Evolutionary conservation across 495 filamentous ascomycete genomes (phyloP).

Genomic region (Choiromyces venosus): DNA sequence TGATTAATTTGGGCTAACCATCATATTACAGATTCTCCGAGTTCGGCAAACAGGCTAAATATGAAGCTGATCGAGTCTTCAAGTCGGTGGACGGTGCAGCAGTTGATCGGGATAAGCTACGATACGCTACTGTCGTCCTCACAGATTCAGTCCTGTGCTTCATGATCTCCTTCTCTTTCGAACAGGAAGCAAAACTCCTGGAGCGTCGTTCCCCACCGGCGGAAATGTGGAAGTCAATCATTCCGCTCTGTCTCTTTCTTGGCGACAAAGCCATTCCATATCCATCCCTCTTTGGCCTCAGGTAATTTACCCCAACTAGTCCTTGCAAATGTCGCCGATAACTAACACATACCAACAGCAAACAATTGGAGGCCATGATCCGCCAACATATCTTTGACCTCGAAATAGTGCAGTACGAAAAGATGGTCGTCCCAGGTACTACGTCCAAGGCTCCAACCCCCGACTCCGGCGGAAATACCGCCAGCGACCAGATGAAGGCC

Average conservation of each 20-base stretch:
- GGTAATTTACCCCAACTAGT: neutral
- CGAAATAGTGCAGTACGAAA: constrained; percentile 31
- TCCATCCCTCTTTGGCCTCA: constrained; percentile 29
- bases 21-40: constrained; percentile 29
- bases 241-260: constrained; percentile 39
- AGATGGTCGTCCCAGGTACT: constrained; percentile 31
- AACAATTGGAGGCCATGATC: constrained; percentile 39
- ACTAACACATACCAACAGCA: constrained; percentile 16
- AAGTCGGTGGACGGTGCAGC: constrained; percentile 13
- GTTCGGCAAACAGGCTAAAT: constrained; percentile 29
- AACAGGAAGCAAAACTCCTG: constrained; percentile 32
- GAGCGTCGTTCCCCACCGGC: constrained; percentile 24
- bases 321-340: neutral
- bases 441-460: constrained; percentile 39
- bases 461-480: constrained; percentile 28
- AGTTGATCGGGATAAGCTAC: constrained; percentile 26
- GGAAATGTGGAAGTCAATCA: constrained; percentile 40
- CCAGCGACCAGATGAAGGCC: constrained; percentile 22
- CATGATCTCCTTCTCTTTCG: constrained; percentile 38
- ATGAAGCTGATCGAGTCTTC: constrained; percentile 38
- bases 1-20: constrained; percentile 11
- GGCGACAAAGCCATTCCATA: constrained; percentile 27
- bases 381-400: constrained; percentile 40
- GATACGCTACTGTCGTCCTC: constrained; percentile 28
- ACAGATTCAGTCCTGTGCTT: constrained; percentile 39